Evolutionary conservation across 2,329 filamentous ascomycete genomes (phyloP), one percentile per base, ranked within the genome.

Genomic region (Neofusicoccum ribis): DNA sequence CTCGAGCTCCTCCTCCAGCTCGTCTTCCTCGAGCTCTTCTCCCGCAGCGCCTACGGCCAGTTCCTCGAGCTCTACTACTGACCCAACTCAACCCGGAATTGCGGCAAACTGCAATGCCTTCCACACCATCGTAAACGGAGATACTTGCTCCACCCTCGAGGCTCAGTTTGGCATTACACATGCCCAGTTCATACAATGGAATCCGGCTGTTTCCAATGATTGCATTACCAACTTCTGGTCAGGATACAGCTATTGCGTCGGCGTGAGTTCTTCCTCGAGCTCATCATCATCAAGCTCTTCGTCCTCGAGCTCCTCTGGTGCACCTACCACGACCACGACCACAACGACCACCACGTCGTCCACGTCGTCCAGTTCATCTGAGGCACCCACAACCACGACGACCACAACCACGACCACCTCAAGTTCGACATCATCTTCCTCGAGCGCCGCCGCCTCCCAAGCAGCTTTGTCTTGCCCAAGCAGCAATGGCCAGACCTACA

Each of bases 381-480:
- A 31, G 6, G 27, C 27, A 7, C 27, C 27, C 27, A 31, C 27
- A 7, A 31, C 27, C 27, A 31, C 27, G 27, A 31, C 6, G 27
- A 31, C 27, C 27, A 31, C 27, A 31, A 31, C 27, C 27, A 31
- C 27, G 7, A 39, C 36, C 36, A 12, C 36, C 14, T 39, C 37
- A 15, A 44, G n/a, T n/a, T 31, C 27, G 4, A 31, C 27, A 31
- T 31, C 27, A 7, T 31, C 27, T 31, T 31, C 27, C 1, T 39
- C 37, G 14, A 44, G n/a, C 43, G 39, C 52, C 6, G 14, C 54
- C 1, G 23, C 39, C 39, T 17, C 34, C 14, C 49, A 47, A 17
- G 27, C 61, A 3, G 17, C 61, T 8, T 3, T 64, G 1, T 14
- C 17, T 34, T 73, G 72, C 66, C 72, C 72, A 4, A 59, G 23